Conservation (phyloP, 2,329 filamentous ascomycete genomes). For the Xylariaceae sp. region DNA sequence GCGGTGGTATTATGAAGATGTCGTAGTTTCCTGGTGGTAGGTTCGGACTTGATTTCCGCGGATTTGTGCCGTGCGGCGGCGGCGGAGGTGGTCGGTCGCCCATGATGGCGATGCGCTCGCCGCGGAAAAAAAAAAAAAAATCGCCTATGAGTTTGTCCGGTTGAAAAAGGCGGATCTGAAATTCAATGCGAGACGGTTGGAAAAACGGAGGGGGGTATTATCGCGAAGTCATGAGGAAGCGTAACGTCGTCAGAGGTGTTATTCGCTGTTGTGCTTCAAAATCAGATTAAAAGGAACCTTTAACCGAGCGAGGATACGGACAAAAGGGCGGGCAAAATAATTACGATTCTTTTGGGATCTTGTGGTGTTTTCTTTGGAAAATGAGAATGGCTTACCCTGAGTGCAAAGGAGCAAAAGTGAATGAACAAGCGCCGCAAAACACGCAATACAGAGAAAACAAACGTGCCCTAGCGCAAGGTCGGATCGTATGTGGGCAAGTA, state of each 20-base stretch:
- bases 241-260: slow-evolving; percentile 29
- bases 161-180: slow-evolving; percentile 28
- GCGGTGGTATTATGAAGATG: slow-evolving; percentile 93
- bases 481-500: slow-evolving; percentile 9
- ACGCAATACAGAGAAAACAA: slow-evolving; percentile 6
- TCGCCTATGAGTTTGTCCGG: neutral
- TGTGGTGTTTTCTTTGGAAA: neutral
- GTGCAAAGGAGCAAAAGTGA: neutral
- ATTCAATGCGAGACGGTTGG: slow-evolving; percentile 8
- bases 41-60: slow-evolving; percentile 55
- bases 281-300: slow-evolving; percentile 2
- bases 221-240: slow-evolving; percentile 32
- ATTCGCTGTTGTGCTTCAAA: neutral
- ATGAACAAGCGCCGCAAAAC: neutral
- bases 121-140: slow-evolving; percentile 30
- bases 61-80: slow-evolving; percentile 77
- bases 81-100: slow-evolving; percentile 60
- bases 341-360: neutral
- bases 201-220: slow-evolving; percentile 31
- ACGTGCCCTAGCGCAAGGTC: neutral
- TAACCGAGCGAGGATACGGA: slow-evolving; percentile 10
- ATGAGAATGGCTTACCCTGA: slow-evolving; percentile 1
- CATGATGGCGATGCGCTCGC: slow-evolving; percentile 56
- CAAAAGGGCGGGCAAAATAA: neutral
- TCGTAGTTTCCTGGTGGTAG: slow-evolving; percentile 89